Percentiles rank a stretch among this genome's conserved stretches.
phyloP scores from a whole-genome alignment of 2,329 filamentous ascomycete genomes.

The Ceratocystis papillata region DNA sequence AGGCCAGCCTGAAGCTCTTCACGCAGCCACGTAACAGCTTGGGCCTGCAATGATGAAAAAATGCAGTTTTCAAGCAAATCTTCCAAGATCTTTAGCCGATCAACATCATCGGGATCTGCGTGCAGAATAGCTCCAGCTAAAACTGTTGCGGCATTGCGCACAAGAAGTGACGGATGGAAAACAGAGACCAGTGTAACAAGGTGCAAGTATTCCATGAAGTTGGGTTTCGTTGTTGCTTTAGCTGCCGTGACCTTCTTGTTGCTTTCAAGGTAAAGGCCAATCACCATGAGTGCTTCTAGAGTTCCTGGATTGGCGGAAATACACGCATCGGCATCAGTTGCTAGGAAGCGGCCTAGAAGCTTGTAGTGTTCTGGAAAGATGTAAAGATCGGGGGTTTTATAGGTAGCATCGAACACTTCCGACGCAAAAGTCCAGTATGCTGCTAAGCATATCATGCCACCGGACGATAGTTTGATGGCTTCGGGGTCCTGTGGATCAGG shows the following conservation, averaged over 20 bases:
- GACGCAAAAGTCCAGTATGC: slow-evolving; percentile 54
- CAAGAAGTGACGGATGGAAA: slow-evolving; percentile 45
- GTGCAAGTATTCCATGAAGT: slow-evolving; percentile 52
- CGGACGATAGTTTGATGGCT: slow-evolving; percentile 47
- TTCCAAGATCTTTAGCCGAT: slow-evolving; percentile 50
- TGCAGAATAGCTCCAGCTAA: slow-evolving; percentile 47
- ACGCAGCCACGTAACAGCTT: slow-evolving; percentile 52
- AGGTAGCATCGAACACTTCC: slow-evolving; percentile 48
- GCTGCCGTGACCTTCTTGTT: slow-evolving; percentile 36
- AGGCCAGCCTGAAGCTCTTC: slow-evolving; percentile 45
- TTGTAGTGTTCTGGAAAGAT: slow-evolving; percentile 51
- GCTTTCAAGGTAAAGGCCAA: slow-evolving; percentile 50
- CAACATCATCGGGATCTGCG: slow-evolving; percentile 47
- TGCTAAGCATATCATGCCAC: slow-evolving; percentile 48
- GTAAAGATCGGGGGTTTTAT: slow-evolving; percentile 42
- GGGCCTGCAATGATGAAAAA: slow-evolving; percentile 51
- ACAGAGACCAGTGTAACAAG: slow-evolving; percentile 46
- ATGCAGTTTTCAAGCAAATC: slow-evolving; percentile 56
- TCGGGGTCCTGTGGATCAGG: slow-evolving; percentile 39
- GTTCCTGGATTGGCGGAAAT: slow-evolving; percentile 44
- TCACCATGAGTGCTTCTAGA: slow-evolving; percentile 48
- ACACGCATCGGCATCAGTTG: slow-evolving; percentile 38
- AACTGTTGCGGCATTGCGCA: slow-evolving; percentile 44
- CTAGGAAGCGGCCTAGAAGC: slow-evolving; percentile 45
- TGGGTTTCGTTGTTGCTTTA: slow-evolving; percentile 31